phyloP scores from a whole-genome alignment of 225 moss, liverwort and hornwort genomes.

The Lunularia cruciata region DNA sequence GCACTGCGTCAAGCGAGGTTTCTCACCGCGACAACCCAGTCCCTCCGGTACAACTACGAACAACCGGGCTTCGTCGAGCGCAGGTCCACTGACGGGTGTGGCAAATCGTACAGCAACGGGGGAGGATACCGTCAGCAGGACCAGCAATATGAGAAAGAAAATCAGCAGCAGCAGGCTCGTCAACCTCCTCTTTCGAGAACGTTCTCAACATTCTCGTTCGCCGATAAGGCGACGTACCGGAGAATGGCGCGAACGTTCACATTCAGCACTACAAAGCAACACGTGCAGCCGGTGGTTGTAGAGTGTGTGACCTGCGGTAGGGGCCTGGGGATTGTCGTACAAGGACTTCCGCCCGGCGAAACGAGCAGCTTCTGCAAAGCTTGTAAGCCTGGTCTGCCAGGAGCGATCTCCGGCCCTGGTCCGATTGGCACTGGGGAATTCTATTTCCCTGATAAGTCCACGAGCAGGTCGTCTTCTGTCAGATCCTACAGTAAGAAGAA shows the following conservation, averaged over 20 bases:
- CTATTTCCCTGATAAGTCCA: neutral
- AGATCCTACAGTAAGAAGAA: slow-evolving; percentile 25
- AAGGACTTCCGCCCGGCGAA: slow-evolving; percentile 29
- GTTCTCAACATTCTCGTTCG: slow-evolving; percentile 30
- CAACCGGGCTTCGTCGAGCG: slow-evolving; percentile 48
- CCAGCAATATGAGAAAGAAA: neutral
- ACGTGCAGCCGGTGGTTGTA: slow-evolving; percentile 22
- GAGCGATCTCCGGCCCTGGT: slow-evolving; percentile 3
- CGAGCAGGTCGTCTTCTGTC: slow-evolving; percentile 9
- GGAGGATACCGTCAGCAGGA: neutral
- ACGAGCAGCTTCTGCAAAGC: slow-evolving; percentile 24
- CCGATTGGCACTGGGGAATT: slow-evolving; percentile 1
- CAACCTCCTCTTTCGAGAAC: slow-evolving; percentile 28
- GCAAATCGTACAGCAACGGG: slow-evolving; percentile 27
- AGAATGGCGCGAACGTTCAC: slow-evolving; percentile 31
- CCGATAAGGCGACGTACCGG: slow-evolving; percentile 22
- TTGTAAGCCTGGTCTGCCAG: slow-evolving; percentile 26
- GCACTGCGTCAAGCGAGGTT: slow-evolving; percentile 2
- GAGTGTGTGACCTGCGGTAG: slow-evolving; percentile 41
- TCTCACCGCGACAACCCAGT: slow-evolving; percentile 1
- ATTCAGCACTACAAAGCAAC: slow-evolving; percentile 14
- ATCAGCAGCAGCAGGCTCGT: too few species aligned
- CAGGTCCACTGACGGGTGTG: slow-evolving; percentile 27
- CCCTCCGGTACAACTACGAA: slow-evolving; percentile 41
- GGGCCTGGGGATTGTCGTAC: slow-evolving; percentile 35